A percentile compares a stretch with the other conserved stretches of the same genome.
phyloP scores from a whole-genome alignment of 176 grass and related monocot species.

The Paspalum notatum region DNA sequence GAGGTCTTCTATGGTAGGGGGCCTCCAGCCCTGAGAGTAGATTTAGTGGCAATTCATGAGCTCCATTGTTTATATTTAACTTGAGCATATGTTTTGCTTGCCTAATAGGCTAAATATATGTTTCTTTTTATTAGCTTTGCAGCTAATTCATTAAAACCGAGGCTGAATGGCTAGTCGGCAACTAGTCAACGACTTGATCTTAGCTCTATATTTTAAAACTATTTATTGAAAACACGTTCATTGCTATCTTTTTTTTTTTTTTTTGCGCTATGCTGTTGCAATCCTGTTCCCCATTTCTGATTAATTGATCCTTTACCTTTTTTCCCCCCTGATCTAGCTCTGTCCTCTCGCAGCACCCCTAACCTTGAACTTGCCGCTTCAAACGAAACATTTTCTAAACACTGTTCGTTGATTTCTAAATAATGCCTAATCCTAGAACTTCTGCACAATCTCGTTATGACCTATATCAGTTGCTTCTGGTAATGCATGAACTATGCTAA shows the following conservation, averaged over 20 bases:
- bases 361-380: background rate
- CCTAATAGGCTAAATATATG: background rate
- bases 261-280: background rate
- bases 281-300: background rate
- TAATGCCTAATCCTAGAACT: background rate
- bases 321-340: background rate
- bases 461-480: background rate
- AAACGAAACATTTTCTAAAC: background rate
- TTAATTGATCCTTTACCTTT: background rate
- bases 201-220: too few relatives aligned
- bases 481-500: background rate
- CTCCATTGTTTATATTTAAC: background rate
- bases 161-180: too few relatives aligned
- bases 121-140: background rate
- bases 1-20: background rate
- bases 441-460: background rate
- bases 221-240: background rate
- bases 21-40: background rate
- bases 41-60: background rate
- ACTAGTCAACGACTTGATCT: too few relatives aligned
- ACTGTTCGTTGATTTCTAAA: background rate
- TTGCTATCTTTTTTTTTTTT: background rate
- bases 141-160: too few relatives aligned
- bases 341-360: background rate
- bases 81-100: constrained; percentile 7